Base-by-base conservation (phyloP, 306 rosid genomes). In the Vicia faba region DNA sequence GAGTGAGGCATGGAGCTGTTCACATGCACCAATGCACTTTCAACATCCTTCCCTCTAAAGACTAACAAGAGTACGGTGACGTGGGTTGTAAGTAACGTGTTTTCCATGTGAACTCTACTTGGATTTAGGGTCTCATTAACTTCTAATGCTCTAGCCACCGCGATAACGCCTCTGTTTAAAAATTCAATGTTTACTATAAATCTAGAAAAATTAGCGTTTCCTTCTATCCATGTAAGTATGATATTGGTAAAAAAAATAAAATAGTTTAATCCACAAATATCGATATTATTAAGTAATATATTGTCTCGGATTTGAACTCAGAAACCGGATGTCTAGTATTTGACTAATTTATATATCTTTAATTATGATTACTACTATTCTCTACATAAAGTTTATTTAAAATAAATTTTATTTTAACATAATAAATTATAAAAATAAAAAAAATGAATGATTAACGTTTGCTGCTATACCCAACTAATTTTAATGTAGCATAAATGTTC, bases 11-110 rank as follows among this genome's bases (percentile, higher is more conserved):
- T 69, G 69, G 53, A 73, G 84, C 78, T 66, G 75, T 70, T 63
- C 91, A 82, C 91, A 65, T 84, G 91, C 79, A 53, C 72, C 77
- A 38, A 71, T 35, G 72, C 20, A 29, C 10, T 56, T 68, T 71
- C 67, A 61, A 33, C 78, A 79, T 3, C 71, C 71, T 74, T 80
- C 71, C 74, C 65, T 80, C 43, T 19, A 5, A 78, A 55, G 79
- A 68, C 35, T 73, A 64, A 36, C 46, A 48, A 11, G 3, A 59
- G 59, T 20, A 57, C 5, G 36, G 36, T 6, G 31, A 56, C 72
- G 69, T 81, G 61, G 58, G 29, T 70, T 5, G 7, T 45, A 78
- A 86, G 79, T 39, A 66, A 84, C 76, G 62, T 73, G 82, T 35
- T 50, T 41, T 79, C 71, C 88, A 81, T 84, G 87, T 79, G 88